Evolutionary conservation across 1,284 basidiomycete species (phyloP).

Genomic region (Fomes fomentarius): DNA sequence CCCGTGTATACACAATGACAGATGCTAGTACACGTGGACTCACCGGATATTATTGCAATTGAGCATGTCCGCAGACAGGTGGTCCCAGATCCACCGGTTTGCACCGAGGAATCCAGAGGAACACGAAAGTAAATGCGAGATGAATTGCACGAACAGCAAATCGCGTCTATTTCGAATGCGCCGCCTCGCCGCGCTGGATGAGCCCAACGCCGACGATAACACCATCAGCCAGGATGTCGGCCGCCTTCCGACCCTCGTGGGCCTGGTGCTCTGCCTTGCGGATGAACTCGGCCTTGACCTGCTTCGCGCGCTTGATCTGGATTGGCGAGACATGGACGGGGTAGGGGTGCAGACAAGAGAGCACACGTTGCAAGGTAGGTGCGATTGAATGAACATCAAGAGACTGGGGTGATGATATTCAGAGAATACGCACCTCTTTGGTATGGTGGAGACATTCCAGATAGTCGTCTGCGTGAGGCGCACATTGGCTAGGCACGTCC

Average conservation of each 20-base stretch:
- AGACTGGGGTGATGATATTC: too few species aligned
- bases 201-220: slow-evolving; percentile 76
- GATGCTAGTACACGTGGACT: too few species aligned
- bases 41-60: too few species aligned
- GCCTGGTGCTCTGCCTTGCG: slow-evolving; percentile 68
- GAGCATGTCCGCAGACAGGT: too few species aligned
- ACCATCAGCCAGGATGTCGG: slow-evolving; percentile 75
- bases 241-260: slow-evolving; percentile 71
- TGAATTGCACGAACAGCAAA: slow-evolving; percentile 12
- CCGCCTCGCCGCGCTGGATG: slow-evolving; percentile 56
- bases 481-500: slow-evolving; percentile 78
- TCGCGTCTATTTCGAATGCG: slow-evolving; percentile 22
- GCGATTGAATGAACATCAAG: too few species aligned
- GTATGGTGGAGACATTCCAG: slow-evolving; percentile 91
- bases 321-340: neutral
- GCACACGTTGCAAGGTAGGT: neutral
- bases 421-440: slow-evolving; percentile 72
- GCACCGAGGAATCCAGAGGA: too few species aligned
- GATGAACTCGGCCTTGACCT: slow-evolving; percentile 75
- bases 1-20: too few species aligned
- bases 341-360: slow-evolving; percentile 7
- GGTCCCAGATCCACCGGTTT: too few species aligned
- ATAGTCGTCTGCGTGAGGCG: slow-evolving; percentile 83
- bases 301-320: slow-evolving; percentile 75
- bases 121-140: too few species aligned